Base-by-base conservation (phyloP, 2,329 filamentous ascomycete species). In the Endoconidiophora laricicola region DNA sequence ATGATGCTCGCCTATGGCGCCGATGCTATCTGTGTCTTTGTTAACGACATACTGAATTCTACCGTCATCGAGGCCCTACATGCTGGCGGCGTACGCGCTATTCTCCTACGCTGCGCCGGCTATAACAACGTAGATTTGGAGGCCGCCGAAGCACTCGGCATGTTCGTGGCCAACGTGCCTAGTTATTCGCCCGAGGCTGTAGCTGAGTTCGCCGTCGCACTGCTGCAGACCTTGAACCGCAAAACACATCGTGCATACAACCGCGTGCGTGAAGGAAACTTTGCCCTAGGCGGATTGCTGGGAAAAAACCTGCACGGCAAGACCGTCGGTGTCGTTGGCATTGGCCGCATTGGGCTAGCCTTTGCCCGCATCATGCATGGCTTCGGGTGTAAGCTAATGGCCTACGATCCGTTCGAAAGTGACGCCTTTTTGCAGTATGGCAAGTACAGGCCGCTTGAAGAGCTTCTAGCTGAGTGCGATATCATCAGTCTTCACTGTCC, bases 181-280 rank as follows among this genome's bases (percentile, higher is more conserved):
- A 72, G 76, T 2, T 83, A 83, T 64, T 79, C 77, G 6, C 79
- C 79, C 52, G 76, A 83, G 61, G 76, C 79, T 2, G 79, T 83
- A 2, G 79, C 79, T 55, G 79, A 83, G 66, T 83, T 81, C 58
- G 72, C 77, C 39, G 71, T 83, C n/a, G 76, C 78, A 1, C 66
- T 83, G 53, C 67, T 82, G 48, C 77, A 81, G 65, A 80, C 78
- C 1, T 67, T 83, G 41, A 80, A 82, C 60, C 75, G 79, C 41
- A 75, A 78, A 59, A 81, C 76, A 12, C 79, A 83, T 60, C 73
- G 76, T 20, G 76, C 79, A 2, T 82, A 79, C 62, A 80, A 78
- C 60, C 74, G 79, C 23, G 78, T 81, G 18, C 74, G 78, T 41
- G 78, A 83, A 61, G 78, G 74, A 46, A 83, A 83, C 60, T 83